Percentiles rank a stretch among this genome's conserved stretches.
Conservation (phyloP, 2,329 filamentous ascomycete genomes). For the Ophiobolus disseminans region DNA sequence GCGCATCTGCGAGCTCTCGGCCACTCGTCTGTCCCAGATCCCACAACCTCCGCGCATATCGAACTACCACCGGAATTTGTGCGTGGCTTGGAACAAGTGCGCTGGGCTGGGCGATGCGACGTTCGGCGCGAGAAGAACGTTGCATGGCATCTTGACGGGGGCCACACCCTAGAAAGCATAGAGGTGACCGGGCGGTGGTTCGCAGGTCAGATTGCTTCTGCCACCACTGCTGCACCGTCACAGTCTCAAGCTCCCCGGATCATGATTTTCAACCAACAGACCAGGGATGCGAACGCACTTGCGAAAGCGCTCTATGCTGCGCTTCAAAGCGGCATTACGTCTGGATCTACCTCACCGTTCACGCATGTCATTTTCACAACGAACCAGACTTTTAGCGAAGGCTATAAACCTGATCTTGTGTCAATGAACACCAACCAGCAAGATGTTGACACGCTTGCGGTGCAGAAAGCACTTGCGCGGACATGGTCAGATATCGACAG, state of each 20-base stretch:
- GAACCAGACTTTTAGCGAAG: conserved; percentile 71
- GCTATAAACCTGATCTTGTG: conserved; percentile 69
- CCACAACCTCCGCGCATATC: conserved; percentile 35
- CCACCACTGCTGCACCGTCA: conserved; percentile 39
- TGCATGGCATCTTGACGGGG: conserved; percentile 84
- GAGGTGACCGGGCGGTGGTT: conserved; percentile 81
- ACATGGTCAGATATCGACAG: conserved; percentile 59
- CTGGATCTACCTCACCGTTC: conserved; percentile 59
- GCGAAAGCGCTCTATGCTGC: conserved; percentile 68
- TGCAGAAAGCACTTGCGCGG: conserved; percentile 71
- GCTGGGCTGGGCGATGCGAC: conserved; percentile 80
- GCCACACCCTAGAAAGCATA: conserved; percentile 86
- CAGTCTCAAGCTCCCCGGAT: conserved; percentile 54
- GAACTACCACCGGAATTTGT: conserved; percentile 67
- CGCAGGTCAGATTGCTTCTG: conserved; percentile 52
- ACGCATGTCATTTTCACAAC: conserved; percentile 80
- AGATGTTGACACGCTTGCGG: conserved; percentile 65
- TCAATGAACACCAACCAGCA: conserved; percentile 66
- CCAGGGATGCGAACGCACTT: conserved; percentile 74
- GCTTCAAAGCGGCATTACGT: conserved; percentile 49
- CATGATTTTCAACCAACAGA: conserved; percentile 93
- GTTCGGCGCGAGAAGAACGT: conserved; percentile 62
- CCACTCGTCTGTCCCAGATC: conserved; percentile 49
- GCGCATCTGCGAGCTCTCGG: conserved; percentile 62
- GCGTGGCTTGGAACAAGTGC: conserved; percentile 70